A percentile compares a stretch with the other conserved stretches of the same genome.
Conservation (phyloP, 2,329 filamentous ascomycete genomes). For the Aplosporella prunicola region DNA sequence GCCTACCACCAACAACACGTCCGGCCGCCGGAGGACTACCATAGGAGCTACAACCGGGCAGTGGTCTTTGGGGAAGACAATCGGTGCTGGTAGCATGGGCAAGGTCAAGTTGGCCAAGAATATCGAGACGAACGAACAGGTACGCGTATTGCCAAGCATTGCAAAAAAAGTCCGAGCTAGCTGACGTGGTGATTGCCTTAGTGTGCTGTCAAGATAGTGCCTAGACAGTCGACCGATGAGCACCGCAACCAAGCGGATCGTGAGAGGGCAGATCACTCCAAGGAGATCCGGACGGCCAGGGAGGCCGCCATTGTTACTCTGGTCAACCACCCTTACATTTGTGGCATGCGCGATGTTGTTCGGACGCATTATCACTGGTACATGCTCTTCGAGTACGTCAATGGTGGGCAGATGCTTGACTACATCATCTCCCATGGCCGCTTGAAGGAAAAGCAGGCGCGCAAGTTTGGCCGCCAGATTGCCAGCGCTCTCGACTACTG, state of each 20-base stretch:
- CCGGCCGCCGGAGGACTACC: slow-evolving; percentile 54
- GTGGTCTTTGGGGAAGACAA: slow-evolving; percentile 93
- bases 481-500: slow-evolving; percentile 95
- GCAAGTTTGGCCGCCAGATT: slow-evolving; percentile 96
- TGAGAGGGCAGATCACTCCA: slow-evolving; percentile 88
- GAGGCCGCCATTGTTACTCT: slow-evolving; percentile 95
- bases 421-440: slow-evolving; percentile 98
- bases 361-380: slow-evolving; percentile 99
- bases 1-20: slow-evolving; percentile 6
- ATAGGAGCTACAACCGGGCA: slow-evolving; percentile 79
- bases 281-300: slow-evolving; percentile 87
- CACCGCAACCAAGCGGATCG: slow-evolving; percentile 62
- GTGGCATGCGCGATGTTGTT: slow-evolving; percentile 88
- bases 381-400: slow-evolving; percentile 99
- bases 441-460: slow-evolving; percentile 94
- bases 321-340: slow-evolving; percentile 90
- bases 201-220: slow-evolving; percentile 97
- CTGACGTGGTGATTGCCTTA: slow-evolving; percentile 30
- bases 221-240: slow-evolving; percentile 80
- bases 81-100: slow-evolving; percentile 96
- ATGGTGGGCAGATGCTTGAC: slow-evolving; percentile 97
- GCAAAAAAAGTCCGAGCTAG: slow-evolving; percentile 1
- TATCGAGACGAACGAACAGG: slow-evolving; percentile 82
- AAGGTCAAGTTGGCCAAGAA: slow-evolving; percentile 96
- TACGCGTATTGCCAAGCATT: no score